These are phyloP conservation scores for Lasiosphaeriaceae sp. DNA, from an alignment of 495 filamentous ascomycete genomes.

Conservation along the genomic window DNA sequence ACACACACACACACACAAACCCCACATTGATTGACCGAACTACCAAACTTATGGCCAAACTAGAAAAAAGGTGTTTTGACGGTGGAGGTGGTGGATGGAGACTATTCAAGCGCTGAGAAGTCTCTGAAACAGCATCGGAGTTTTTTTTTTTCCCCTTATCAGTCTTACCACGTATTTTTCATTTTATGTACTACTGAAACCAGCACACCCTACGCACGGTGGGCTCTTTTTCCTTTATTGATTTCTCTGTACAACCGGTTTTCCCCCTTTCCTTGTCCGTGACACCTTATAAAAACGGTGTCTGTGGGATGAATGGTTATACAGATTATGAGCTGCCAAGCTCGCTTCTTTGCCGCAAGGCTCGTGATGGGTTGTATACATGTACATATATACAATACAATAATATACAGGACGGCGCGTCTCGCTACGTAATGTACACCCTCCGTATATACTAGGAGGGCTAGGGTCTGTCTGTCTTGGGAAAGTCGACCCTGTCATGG, in stretches of 20 bases:
- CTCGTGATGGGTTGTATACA: neutral
- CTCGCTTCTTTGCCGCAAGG: neutral
- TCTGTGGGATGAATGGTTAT: neutral
- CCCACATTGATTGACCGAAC: neutral
- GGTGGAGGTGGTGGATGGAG: slow-evolving; percentile 22
- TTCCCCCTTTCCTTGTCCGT: neutral
- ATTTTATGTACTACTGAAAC: slow-evolving; percentile 1
- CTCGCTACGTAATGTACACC: no score
- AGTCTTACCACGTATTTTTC: slow-evolving; percentile 9
- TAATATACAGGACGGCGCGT: no score
- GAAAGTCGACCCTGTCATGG: no score
- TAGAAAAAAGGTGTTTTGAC: neutral
- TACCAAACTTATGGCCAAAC: neutral
- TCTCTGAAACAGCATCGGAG: slow-evolving; percentile 39
- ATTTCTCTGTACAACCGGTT: neutral
- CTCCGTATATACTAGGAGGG: no score
- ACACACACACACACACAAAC: neutral
- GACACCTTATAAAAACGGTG: neutral
- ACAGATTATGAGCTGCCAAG: neutral
- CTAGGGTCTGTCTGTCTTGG: no score
- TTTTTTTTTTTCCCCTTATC: slow-evolving; percentile 10
- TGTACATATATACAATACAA: neutral
- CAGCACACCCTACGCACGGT: neutral
- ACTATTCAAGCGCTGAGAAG: slow-evolving; percentile 50
- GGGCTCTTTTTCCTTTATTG: neutral